Evolutionary conservation across 2,329 filamentous ascomycete genomes (phyloP).

Genomic region (Penicillium fuscoglaucum): DNA sequence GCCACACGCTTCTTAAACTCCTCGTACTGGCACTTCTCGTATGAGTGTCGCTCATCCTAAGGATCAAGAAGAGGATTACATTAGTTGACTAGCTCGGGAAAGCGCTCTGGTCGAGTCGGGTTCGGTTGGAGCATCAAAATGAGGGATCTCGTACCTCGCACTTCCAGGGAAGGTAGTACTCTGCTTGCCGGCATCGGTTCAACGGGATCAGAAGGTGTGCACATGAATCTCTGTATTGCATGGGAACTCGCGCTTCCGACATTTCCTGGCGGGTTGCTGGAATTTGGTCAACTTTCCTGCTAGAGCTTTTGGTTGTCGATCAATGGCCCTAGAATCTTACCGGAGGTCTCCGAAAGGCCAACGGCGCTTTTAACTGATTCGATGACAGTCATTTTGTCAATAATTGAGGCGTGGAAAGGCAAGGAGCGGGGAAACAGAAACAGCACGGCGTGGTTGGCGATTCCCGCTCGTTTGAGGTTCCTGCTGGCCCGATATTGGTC

Average conservation of each 20-base stretch:
- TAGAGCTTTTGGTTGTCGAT: constrained; percentile 9
- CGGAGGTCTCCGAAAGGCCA: constrained; percentile 44
- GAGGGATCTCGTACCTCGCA: constrained; percentile 70
- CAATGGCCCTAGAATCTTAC: constrained; percentile 37
- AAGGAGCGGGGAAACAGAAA: constrained; percentile 21
- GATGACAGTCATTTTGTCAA: constrained; percentile 46
- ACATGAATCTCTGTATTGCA: constrained; percentile 93
- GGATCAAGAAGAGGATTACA: constrained; percentile 7
- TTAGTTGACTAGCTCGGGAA: not conserved
- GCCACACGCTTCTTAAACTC: constrained; percentile 98
- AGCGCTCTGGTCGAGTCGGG: not conserved
- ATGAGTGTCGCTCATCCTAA: constrained; percentile 92
- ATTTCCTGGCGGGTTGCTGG: constrained; percentile 72
- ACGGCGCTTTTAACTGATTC: constrained; percentile 52
- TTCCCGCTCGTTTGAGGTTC: constrained; percentile 32
- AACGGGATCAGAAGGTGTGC: constrained; percentile 91
- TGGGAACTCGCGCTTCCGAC: constrained; percentile 82
- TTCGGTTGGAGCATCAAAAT: constrained; percentile 4
- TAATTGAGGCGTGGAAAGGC: constrained; percentile 16
- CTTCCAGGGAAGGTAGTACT: constrained; percentile 97
- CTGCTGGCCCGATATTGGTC: constrained; percentile 26
- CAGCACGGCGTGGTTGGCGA: constrained; percentile 28
- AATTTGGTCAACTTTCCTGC: constrained; percentile 18
- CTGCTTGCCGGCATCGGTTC: constrained; percentile 88
- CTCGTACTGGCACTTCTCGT: constrained; percentile 99